These are phyloP conservation scores for Aspergillus viridinutans DNA, from an alignment of 2,329 filamentous ascomycete genomes.

Conservation along the genomic window DNA sequence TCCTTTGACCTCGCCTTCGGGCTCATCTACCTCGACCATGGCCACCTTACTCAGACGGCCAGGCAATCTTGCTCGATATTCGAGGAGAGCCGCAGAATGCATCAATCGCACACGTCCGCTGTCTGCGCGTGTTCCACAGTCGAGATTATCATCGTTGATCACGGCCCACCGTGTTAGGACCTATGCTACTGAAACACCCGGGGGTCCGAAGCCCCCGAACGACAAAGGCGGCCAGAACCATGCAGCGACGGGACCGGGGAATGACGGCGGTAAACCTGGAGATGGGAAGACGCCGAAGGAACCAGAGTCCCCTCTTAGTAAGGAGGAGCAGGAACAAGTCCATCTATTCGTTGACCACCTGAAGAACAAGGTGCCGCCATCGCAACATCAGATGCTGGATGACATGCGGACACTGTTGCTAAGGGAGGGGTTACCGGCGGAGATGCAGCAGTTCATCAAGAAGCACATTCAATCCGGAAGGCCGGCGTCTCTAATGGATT, in stretches of 20 bases:
- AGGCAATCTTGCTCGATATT: slow-evolving; percentile 61
- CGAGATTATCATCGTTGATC: slow-evolving; percentile 36
- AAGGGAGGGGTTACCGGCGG: slow-evolving; percentile 64
- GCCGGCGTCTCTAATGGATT: slow-evolving; percentile 50
- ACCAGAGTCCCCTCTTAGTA: slow-evolving; percentile 45
- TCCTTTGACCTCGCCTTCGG: slow-evolving; percentile 19
- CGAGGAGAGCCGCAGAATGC: slow-evolving; percentile 53
- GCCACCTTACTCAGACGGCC: slow-evolving; percentile 63
- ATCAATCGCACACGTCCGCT: slow-evolving; percentile 48
- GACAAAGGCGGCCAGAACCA: slow-evolving; percentile 32
- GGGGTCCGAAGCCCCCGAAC: slow-evolving; percentile 43
- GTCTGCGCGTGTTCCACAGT: slow-evolving; percentile 36
- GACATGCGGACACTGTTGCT: slow-evolving; percentile 60
- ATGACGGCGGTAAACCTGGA: slow-evolving; percentile 42
- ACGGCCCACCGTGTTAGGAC: slow-evolving; percentile 31
- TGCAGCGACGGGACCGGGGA: slow-evolving; percentile 34
- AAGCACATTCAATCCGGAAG: slow-evolving; percentile 46
- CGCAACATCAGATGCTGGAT: slow-evolving; percentile 58
- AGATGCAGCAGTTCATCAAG: slow-evolving; percentile 62
- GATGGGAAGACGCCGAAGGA: slow-evolving; percentile 35
- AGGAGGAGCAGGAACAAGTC: slow-evolving; percentile 56
- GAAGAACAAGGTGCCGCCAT: slow-evolving; percentile 56
- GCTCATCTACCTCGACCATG: slow-evolving; percentile 50
- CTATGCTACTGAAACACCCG: slow-evolving; percentile 43
- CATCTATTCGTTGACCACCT: slow-evolving; percentile 54